Base-by-base conservation (phyloP, 768 basidiomycete genomes). In the Paxillus rubicundulus region DNA sequence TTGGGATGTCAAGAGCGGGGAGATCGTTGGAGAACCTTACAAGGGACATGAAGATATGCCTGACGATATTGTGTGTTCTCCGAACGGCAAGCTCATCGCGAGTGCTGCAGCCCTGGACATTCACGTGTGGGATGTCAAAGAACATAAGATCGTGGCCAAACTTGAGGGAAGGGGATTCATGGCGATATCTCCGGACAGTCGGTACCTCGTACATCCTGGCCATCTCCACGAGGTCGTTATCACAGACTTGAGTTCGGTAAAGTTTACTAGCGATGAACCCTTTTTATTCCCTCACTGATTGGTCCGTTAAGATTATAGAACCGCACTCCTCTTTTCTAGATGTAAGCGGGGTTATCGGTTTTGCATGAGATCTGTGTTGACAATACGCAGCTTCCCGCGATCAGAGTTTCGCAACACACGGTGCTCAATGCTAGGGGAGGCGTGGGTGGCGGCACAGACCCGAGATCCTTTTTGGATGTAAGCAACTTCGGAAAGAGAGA, bases 91-190 rank as follows among this genome's bases (percentile, higher is more conserved):
- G 17, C 36, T 46, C 18, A 44, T 63, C 2, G 62, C 53, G 10
- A 53, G 45, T 9, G 56, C 39, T 12, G 33, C 61, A 13, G 3
- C 20, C 8, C 5, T 24, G 21, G 53, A 63, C 18, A 53, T 59
- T 7, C 43, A 52, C 12, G 21, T 56, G 4, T 64, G 62, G 52
- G 54, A 60, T 27, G 37, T 49, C 3, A 9, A 32, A 36, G 44
- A 43, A 12, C 36, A 44, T 21, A 20, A 47, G 34, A 13, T 39
- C 48, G 17, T 53, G 6, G 40, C 33, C 28, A 88, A 85, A 18
- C 74, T 94, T 44, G 73, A 92, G 34, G 92, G 92, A 0, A 91
- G 93, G 66, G 85, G 33, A 9, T 47, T 47, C 24, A 14, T 48
- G 6, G 47, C 33, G 8, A 47, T 53, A 32, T 53, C 52, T 5